Conservation (phyloP, 2,329 filamentous ascomycete species). For the Aspergillus brunneoviolaceus region DNA sequence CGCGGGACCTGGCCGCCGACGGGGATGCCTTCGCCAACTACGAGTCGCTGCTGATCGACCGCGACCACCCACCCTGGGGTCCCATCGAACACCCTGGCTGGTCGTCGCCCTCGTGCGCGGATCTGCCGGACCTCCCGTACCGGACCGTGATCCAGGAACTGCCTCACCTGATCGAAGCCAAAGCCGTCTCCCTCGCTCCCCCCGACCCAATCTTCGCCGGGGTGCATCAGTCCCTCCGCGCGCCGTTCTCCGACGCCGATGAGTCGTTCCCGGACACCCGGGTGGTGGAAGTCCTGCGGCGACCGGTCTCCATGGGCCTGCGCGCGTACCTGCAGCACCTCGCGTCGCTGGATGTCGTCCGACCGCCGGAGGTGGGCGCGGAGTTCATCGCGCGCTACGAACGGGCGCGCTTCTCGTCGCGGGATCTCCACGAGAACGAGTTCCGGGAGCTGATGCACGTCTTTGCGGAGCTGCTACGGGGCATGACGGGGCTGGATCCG, state of each 20-base stretch:
- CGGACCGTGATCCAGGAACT: slow-evolving; percentile 77
- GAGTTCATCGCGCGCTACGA: slow-evolving; percentile 78
- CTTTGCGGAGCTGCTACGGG: slow-evolving; percentile 76
- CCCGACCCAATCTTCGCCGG: slow-evolving; percentile 46
- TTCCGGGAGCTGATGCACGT: slow-evolving; percentile 80
- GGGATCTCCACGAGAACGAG: slow-evolving; percentile 64
- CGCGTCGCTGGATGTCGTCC: slow-evolving; percentile 63
- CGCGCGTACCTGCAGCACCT: slow-evolving; percentile 77
- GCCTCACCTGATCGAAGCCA: slow-evolving; percentile 86
- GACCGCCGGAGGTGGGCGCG: slow-evolving; percentile 49
- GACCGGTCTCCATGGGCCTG: slow-evolving; percentile 69
- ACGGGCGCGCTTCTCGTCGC: slow-evolving; percentile 75
- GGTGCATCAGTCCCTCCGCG: slow-evolving; percentile 38
- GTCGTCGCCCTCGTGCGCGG: slow-evolving; percentile 73
- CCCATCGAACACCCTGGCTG: slow-evolving; percentile 84
- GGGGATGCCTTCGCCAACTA: slow-evolving; percentile 28
- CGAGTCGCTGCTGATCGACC: slow-evolving; percentile 33
- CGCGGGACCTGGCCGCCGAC: slow-evolving; percentile 57
- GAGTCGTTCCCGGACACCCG: slow-evolving; percentile 59
- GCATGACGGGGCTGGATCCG: slow-evolving; percentile 66
- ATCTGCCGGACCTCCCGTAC: slow-evolving; percentile 81
- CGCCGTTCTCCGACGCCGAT: slow-evolving; percentile 33
- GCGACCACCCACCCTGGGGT: slow-evolving; percentile 67
- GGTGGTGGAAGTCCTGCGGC: slow-evolving; percentile 69
- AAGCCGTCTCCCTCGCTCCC: slow-evolving; percentile 82